Evolutionary conservation across 768 basidiomycete genomes (phyloP).

Genomic region (Kwoniella botswanensis): DNA sequence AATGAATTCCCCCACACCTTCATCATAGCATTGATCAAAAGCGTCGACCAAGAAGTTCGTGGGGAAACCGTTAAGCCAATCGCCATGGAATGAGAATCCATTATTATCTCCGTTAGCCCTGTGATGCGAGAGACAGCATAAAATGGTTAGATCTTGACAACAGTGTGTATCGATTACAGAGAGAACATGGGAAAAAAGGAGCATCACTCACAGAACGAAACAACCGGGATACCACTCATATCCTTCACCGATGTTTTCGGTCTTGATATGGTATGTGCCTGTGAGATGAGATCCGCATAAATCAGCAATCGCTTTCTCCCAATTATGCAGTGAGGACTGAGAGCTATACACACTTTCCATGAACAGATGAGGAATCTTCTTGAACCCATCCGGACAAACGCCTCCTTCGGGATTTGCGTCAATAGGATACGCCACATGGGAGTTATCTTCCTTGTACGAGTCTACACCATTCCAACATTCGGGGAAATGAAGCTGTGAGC

Average conservation of each 20-base stretch:
- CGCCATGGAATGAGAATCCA: slow-evolving; percentile 37
- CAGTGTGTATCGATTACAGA: too few relatives aligned
- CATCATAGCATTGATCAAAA: slow-evolving; percentile 30
- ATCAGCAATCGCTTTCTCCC: not conserved
- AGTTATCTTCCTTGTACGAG: slow-evolving; percentile 31
- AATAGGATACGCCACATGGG: slow-evolving; percentile 40
- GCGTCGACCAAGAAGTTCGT: slow-evolving; percentile 36
- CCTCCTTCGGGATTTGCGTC: slow-evolving; percentile 31
- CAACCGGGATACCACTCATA: slow-evolving; percentile 50
- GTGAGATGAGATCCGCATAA: not conserved
- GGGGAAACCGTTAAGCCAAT: slow-evolving; percentile 46
- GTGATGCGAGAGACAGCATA: not conserved
- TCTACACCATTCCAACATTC: slow-evolving; percentile 44
- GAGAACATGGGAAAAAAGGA: not conserved
- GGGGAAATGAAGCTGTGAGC: slow-evolving; percentile 34
- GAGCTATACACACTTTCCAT: slow-evolving; percentile 35
- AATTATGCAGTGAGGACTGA: too few relatives aligned
- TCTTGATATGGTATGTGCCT: slow-evolving; percentile 32
- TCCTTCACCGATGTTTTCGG: slow-evolving; percentile 27
- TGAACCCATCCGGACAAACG: slow-evolving; percentile 30
- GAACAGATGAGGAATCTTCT: slow-evolving; percentile 37
- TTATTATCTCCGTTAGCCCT: slow-evolving; percentile 40
- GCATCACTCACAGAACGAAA: slow-evolving; percentile 32
- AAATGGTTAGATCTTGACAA: not conserved
- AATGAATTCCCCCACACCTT: slow-evolving; percentile 3